Evolutionary conservation across 495 filamentous ascomycete species (phyloP), one percentile per base, ranked within the genome.

Genomic region (Platismatia glauca): DNA sequence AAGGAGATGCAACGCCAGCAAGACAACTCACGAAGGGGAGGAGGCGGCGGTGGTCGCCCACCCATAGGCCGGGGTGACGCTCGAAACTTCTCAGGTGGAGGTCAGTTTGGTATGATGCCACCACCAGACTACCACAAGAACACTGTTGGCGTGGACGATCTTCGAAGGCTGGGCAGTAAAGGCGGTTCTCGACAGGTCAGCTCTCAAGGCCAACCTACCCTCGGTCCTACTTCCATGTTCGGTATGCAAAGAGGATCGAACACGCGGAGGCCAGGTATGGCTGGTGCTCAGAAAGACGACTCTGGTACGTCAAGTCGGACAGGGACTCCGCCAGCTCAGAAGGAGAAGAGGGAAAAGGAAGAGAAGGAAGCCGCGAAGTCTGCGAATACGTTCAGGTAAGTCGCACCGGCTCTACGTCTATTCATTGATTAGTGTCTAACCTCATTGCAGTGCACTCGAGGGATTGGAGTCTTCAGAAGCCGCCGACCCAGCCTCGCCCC

Each of bases 341-440:
- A 86, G 76, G 75, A 79, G 63, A 78, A 80, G 67, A 68, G 70
- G 60, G 63, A 79, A 62, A 87, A 85, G 72, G 84, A 86, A 66
- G 79, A 83, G 66, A 81, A 84, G 74, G 81, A 86, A 66, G 79
- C 86, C 55, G 78, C 84, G 43, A 82, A 87, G 41, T 85, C 87
- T 62, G 80, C 82, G 59, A 98, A 97, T 77, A 85, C 90, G 67
- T 98, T 94, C 80, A 91, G 90, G 94, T 96, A 78, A 70, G 76
- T 60, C 7, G 27, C 37, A 16, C 43, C 27, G 22, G 33, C 58
- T 46, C 43, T 57, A 43, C 37, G 27, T 57, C 7, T 57, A 6
- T 48, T 61, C n/a, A 59, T 11, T 38, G 64, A 55, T 68, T 74
- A 73, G 74, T 3, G 9, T 64, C 57, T 64, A 33, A 60, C 15